Evolutionary conservation across 108 stramenopile species (phyloP), one percentile per base, ranked within the genome.

Genomic region (Tribonema minus): DNA sequence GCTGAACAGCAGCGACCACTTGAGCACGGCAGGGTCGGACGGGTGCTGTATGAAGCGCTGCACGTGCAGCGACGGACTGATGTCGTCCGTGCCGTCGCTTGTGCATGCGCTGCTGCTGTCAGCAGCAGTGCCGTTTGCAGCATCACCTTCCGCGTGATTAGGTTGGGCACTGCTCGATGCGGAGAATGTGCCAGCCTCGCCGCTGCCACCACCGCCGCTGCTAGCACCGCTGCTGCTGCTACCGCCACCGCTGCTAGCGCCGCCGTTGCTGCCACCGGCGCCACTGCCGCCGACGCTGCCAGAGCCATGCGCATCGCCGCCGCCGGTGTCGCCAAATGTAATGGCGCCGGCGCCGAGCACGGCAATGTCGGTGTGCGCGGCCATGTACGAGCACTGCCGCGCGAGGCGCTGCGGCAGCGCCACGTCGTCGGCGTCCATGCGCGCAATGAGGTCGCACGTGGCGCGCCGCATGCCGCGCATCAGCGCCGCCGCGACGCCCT

Each of bases 361-460:
- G 9, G 9, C 15, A 9, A 54, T 20, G 46, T 20, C 20, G 20
- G 46, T 9, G 46, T 54, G 46, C 20, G 46, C 46, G 9, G 9
- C 15, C 46, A 54, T 54, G 46, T 54, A 54, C 15, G 15, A 15
- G 46, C 20, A 54, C 71, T 82, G 79, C 60, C 62, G 60, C 7
- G 3, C 9, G 4, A 82, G 68, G 34, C 79, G 71, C 15, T 70
- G 70, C 37, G 79, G 79, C 36, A 80, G 62, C 61, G 59, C 70
- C 62, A 79, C 72, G 25, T 82, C 81, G 39, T 82, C 81, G 27
- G 81, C 81, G 20, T 82, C 81, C 81, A 82, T 80, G 28, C 81
- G 71, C 37, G 81, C 81, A 25, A 80, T 76, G 20, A 82, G 81
- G 6, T 72, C 70, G 39, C 62, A 34, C 62, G 23, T 61, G 12